Evolutionary conservation across 345 rosid species (phyloP).

Genomic region (Citrus maxima): DNA sequence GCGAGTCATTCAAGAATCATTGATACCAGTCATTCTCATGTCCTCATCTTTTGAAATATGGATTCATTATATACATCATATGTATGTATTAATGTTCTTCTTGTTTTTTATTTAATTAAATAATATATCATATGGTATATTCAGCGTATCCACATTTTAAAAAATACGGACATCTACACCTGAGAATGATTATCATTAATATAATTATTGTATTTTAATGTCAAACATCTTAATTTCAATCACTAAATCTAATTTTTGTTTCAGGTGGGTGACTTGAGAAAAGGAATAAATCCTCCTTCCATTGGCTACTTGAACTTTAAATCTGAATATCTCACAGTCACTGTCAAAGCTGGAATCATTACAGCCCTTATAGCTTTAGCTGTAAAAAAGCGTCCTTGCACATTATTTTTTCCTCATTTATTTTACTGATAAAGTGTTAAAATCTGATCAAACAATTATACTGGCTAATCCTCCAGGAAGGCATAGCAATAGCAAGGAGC

Average conservation of each 20-base stretch:
- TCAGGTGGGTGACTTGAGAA: conserved; percentile 79
- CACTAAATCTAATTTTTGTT: background rate
- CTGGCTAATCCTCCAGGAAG: conserved; percentile 50
- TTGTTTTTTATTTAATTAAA: no score
- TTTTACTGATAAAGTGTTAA: background rate
- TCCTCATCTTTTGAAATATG: no score
- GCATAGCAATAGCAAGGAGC: conserved; percentile 87
- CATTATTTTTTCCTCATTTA: background rate
- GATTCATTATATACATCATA: no score
- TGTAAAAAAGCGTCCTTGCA: conserved; percentile 28
- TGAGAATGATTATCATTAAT: no score
- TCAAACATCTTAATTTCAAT: background rate
- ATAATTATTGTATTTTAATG: background rate
- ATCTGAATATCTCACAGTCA: conserved; percentile 44
- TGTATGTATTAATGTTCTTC: no score
- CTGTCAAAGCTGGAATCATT: conserved; percentile 58
- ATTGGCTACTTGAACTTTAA: conserved; percentile 52
- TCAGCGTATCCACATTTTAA: accelerated
- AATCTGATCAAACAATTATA: background rate
- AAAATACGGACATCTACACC: no score
- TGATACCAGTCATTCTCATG: no score
- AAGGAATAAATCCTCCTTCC: conserved; percentile 73
- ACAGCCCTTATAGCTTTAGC: conserved; percentile 73
- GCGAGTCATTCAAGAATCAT: background rate
- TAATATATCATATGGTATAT: no score